A percentile compares a stretch with the other conserved stretches of the same genome.
These are phyloP conservation scores for Paramyrothecium roridum DNA, from an alignment of 2,329 filamentous ascomycete species.

Conservation along the genomic window DNA sequence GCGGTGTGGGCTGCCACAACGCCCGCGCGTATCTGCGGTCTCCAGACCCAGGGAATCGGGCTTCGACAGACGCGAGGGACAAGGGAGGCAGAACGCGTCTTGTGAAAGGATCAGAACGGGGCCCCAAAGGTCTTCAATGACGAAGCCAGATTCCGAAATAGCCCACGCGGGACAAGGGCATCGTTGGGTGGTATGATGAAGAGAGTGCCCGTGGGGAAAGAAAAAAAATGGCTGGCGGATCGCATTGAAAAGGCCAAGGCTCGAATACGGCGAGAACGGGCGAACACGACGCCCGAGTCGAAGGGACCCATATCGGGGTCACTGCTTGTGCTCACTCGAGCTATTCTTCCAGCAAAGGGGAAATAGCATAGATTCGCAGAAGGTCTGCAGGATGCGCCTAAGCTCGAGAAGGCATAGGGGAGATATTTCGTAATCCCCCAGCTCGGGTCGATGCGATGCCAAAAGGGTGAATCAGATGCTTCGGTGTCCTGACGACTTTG, in stretches of 20 bases:
- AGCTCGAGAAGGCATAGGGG: background rate
- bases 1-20: slow-evolving; percentile 14
- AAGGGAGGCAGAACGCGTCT: background rate
- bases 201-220: no score
- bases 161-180: background rate
- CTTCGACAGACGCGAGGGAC: background rate
- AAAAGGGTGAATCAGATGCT: slow-evolving; percentile 19
- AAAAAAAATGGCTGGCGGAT: no score
- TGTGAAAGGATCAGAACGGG: background rate
- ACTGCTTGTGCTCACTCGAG: background rate
- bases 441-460: slow-evolving; percentile 7
- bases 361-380: background rate
- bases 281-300: background rate
- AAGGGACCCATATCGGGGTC: background rate
- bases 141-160: no score
- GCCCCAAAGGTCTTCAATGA: no score
- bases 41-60: background rate
- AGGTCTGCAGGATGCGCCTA: background rate
- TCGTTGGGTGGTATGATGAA: background rate
- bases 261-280: background rate
- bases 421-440: slow-evolving; percentile 15
- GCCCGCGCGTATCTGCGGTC: background rate
- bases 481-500: slow-evolving; percentile 7
- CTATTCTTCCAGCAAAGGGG: background rate
- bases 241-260: no score